These are phyloP conservation scores for Jatropha curcas DNA, from an alignment of 345 rosid species.

Conservation along the genomic window DNA sequence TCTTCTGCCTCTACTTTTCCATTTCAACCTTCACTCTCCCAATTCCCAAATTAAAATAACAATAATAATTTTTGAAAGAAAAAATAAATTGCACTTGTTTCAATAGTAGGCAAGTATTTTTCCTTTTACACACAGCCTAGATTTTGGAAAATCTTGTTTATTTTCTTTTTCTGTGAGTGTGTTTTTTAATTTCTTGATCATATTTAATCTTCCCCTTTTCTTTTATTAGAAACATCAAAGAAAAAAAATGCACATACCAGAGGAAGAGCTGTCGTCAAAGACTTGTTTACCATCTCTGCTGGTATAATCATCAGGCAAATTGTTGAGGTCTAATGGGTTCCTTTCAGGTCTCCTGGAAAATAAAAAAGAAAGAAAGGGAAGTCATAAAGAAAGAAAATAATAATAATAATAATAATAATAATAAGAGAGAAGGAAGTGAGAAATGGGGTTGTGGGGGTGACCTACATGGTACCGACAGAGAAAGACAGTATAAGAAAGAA, in stretches of 20 bases:
- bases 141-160: too few relatives aligned
- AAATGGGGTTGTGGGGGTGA: constrained; percentile 35
- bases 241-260: constrained; percentile 40
- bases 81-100: too few relatives aligned
- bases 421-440: not conserved
- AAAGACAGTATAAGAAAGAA: constrained; percentile 56
- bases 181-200: not conserved
- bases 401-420: not conserved
- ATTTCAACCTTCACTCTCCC: constrained; percentile 6
- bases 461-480: constrained; percentile 79
- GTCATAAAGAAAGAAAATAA: not conserved
- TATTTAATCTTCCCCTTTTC: too few relatives aligned
- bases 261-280: constrained; percentile 61
- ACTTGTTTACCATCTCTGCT: constrained; percentile 53
- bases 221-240: not conserved
- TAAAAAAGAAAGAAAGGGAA: constrained; percentile 6
- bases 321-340: constrained; percentile 93
- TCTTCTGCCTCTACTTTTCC: not conserved
- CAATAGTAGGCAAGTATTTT: too few relatives aligned
- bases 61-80: too few relatives aligned
- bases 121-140: too few relatives aligned
- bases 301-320: constrained; percentile 76
- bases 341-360: constrained; percentile 69
- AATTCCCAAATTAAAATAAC: not conserved
- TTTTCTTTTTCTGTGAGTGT: too few relatives aligned